A percentile compares a stretch with the other conserved stretches of the same genome.
Conservation (phyloP, 306 rosid species). For the Prunus dulcis region DNA sequence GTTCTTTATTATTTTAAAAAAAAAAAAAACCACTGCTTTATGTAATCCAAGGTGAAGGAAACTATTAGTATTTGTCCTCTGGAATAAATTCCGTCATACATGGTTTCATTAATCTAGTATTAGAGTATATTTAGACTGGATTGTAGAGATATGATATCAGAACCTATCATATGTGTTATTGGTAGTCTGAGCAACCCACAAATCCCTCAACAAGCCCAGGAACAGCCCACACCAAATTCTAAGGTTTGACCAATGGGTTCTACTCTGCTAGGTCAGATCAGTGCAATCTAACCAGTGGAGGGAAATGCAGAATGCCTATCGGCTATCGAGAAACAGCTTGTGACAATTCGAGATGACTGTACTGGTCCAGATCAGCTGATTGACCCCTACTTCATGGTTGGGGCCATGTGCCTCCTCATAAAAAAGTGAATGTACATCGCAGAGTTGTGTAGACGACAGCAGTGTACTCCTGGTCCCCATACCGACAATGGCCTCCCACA, state of each 20-base stretch:
- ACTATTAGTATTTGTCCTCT: not conserved
- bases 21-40: not conserved
- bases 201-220: not conserved
- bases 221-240: not conserved
- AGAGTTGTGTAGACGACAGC: not conserved
- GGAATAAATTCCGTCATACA: not conserved
- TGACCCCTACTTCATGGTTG: not conserved
- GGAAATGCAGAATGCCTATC: not conserved
- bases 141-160: not conserved
- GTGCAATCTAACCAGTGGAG: not conserved
- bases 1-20: no score
- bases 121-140: not conserved
- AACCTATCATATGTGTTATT: not conserved
- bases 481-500: not conserved
- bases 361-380: not conserved
- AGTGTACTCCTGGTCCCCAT: not conserved
- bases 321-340: not conserved
- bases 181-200: not conserved
- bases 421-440: not conserved
- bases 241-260: not conserved
- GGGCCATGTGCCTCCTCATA: not conserved
- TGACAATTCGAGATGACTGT: not conserved
- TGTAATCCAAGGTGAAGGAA: not conserved
- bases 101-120: not conserved
- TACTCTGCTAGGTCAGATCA: not conserved